A percentile compares a stretch with the other conserved stretches of the same genome.
phyloP scores from a whole-genome alignment of 2,329 filamentous ascomycete genomes.

The Colletotrichum plurivorum region DNA sequence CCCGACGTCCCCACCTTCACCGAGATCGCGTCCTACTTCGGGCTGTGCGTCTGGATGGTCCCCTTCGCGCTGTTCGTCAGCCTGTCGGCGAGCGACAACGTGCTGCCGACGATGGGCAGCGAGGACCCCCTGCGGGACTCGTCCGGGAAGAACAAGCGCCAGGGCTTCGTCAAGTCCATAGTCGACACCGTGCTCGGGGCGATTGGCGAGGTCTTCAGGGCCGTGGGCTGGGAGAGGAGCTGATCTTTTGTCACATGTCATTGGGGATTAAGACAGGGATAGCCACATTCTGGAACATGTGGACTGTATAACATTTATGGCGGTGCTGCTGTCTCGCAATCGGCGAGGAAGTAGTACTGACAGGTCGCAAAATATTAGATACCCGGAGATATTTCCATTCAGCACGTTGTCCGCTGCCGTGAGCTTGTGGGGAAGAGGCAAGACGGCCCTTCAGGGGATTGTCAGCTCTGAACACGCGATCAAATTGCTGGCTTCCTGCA shows the following conservation, averaged over 20 bases:
- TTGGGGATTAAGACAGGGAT: not conserved
- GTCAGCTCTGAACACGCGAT: not conserved
- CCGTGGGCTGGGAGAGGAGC: constrained; percentile 39
- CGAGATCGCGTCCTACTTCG: constrained; percentile 96
- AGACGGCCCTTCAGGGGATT: not conserved
- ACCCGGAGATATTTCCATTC: constrained; percentile 21
- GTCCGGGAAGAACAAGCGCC: constrained; percentile 65
- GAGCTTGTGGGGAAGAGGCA: not conserved
- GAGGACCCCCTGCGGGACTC: constrained; percentile 68
- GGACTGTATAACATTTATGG: constrained; percentile 13
- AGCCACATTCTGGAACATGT: constrained; percentile 12
- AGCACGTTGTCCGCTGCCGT: not conserved
- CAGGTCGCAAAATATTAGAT: constrained; percentile 14
- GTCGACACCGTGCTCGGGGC: constrained; percentile 70
- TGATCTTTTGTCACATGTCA: constrained; percentile 17
- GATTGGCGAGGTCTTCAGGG: constrained; percentile 60
- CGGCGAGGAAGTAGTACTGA: not conserved
- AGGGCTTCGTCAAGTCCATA: constrained; percentile 77
- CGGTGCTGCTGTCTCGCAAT: not conserved
- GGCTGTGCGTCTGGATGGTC: constrained; percentile 95
- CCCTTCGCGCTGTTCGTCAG: constrained; percentile 97
- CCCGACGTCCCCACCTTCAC: constrained; percentile 84
- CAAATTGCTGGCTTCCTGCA: too few species aligned
- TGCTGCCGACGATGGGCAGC: constrained; percentile 91
- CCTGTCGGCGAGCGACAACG: constrained; percentile 93